A percentile compares a stretch with the other conserved stretches of the same genome.
Conservation (phyloP, 176 grass and related monocot genomes). For the Phoenix dactylifera region DNA sequence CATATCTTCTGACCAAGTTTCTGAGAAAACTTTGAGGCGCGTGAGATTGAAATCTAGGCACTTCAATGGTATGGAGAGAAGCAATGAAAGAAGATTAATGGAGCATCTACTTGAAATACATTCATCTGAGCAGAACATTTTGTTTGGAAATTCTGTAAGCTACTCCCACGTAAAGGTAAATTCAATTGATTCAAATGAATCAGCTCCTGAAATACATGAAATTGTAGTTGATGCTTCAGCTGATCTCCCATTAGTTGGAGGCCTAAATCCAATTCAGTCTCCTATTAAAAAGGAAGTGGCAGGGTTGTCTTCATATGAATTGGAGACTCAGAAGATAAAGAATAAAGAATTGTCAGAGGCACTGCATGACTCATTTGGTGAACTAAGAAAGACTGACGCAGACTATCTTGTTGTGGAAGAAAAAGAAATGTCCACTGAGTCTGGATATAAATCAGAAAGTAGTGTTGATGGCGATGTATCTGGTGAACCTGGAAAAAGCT, state of each 20-base stretch:
- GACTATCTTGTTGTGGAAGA: conserved; percentile 27
- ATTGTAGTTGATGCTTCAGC: conserved; percentile 19
- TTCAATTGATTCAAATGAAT: conserved; percentile 38
- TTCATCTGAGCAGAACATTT: conserved; percentile 61
- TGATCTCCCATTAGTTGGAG: conserved; percentile 3
- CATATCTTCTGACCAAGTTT: conserved; percentile 39
- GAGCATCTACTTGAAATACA: conserved; percentile 64
- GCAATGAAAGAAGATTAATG: conserved; percentile 33
- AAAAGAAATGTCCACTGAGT: conserved; percentile 28
- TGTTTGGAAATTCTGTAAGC: conserved; percentile 41
- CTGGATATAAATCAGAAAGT: conserved; percentile 28
- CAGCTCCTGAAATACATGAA: conserved; percentile 28
- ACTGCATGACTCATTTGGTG: conserved; percentile 17
- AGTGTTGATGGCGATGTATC: conserved; percentile 10
- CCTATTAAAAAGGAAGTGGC: conserved; percentile 28
- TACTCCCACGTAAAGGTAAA: conserved; percentile 34
- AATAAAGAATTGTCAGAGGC: conserved; percentile 18
- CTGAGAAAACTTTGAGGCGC: conserved; percentile 46
- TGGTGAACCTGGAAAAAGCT: conserved; percentile 10
- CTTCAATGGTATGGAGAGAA: conserved; percentile 37
- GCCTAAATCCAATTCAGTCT: conserved; percentile 20
- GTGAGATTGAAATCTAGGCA: conserved; percentile 65
- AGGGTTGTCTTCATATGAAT: conserved; percentile 29
- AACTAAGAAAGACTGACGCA: conserved; percentile 27
- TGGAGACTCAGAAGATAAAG: conserved; percentile 19